phyloP scores from a whole-genome alignment of 139 green algal genomes.

The Chlorella sp. region DNA sequence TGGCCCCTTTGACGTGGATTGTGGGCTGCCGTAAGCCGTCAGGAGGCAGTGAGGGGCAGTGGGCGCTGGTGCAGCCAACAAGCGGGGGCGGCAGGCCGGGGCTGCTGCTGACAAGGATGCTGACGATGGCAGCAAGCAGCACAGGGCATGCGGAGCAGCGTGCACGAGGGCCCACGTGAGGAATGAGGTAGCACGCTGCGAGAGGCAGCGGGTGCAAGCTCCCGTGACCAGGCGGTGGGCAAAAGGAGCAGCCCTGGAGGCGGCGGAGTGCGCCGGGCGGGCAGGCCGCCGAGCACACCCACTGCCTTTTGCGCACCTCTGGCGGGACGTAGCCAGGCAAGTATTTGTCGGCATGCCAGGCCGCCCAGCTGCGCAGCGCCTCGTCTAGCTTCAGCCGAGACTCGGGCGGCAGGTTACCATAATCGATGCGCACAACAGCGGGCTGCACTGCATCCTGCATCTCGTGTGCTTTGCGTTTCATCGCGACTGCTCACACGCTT shows the following conservation, averaged over 20 bases:
- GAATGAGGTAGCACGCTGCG: not conserved
- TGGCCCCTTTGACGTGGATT: too few species aligned
- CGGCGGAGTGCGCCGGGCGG: too few species aligned
- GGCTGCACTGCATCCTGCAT: not conserved
- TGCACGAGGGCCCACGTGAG: not conserved
- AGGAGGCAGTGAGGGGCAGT: too few species aligned
- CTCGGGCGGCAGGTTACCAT: not conserved
- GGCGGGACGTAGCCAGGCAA: not conserved
- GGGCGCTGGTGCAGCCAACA: too few species aligned
- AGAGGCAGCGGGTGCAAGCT: too few species aligned
- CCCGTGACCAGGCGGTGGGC: not conserved
- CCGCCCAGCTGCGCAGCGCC: slow-evolving; percentile 16
- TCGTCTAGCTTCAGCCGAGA: slow-evolving; percentile 23
- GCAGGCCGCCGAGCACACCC: too few species aligned
- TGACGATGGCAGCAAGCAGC: too few species aligned
- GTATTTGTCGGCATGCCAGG: slow-evolving; percentile 30
- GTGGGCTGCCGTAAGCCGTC: too few species aligned
- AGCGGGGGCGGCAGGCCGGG: too few species aligned
- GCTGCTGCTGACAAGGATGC: too few species aligned
- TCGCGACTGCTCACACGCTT: too few species aligned
- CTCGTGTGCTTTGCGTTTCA: too few species aligned
- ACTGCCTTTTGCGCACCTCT: not conserved
- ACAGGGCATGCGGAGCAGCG: not conserved
- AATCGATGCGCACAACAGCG: not conserved
- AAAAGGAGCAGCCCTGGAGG: not conserved